These are phyloP conservation scores for Pezicula neosporulosa DNA, from an alignment of 2,329 filamentous ascomycete genomes.

Conservation along the genomic window DNA sequence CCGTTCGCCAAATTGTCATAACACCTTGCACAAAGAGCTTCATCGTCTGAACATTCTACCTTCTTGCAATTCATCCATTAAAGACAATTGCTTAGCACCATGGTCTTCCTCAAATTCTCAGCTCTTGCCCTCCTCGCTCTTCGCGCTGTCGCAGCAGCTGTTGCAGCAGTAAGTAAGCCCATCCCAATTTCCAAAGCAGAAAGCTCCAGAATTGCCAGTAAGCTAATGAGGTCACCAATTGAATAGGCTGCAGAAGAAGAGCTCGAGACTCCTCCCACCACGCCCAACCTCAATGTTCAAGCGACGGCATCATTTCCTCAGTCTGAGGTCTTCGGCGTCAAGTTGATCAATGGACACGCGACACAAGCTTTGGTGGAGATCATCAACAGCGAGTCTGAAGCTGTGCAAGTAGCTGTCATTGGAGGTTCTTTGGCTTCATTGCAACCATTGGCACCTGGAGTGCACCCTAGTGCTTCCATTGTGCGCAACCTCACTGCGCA, in stretches of 20 bases:
- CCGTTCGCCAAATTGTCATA: background rate
- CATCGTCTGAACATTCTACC: background rate
- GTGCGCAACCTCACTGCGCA: conserved; percentile 82
- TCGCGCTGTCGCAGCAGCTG: conserved; percentile 61
- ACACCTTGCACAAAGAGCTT: background rate
- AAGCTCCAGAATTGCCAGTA: conserved; percentile 8
- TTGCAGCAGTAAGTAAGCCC: conserved; percentile 58
- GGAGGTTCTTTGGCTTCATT: conserved; percentile 68
- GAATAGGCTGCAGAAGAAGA: conserved; percentile 17
- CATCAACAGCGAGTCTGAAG: conserved; percentile 74
- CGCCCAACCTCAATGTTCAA: conserved; percentile 58
- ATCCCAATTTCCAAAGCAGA: conserved; percentile 16
- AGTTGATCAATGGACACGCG: conserved; percentile 88
- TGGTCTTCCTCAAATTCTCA: conserved; percentile 73
- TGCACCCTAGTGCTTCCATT: conserved; percentile 49
- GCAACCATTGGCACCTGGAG: conserved; percentile 46
- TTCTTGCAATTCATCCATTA: background rate
- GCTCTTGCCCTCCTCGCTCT: conserved; percentile 69
- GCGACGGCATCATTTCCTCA: conserved; percentile 61
- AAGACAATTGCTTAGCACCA: conserved; percentile 36
- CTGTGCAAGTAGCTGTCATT: conserved; percentile 73
- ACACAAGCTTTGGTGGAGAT: conserved; percentile 81
- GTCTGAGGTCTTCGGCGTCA: conserved; percentile 80
- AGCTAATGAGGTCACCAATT: conserved; percentile 1
- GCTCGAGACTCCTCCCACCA: conserved; percentile 14